These are phyloP conservation scores for Vitis hybrid DNA, from an alignment of 177 flowering plant genomes.

Conservation along the genomic window DNA sequence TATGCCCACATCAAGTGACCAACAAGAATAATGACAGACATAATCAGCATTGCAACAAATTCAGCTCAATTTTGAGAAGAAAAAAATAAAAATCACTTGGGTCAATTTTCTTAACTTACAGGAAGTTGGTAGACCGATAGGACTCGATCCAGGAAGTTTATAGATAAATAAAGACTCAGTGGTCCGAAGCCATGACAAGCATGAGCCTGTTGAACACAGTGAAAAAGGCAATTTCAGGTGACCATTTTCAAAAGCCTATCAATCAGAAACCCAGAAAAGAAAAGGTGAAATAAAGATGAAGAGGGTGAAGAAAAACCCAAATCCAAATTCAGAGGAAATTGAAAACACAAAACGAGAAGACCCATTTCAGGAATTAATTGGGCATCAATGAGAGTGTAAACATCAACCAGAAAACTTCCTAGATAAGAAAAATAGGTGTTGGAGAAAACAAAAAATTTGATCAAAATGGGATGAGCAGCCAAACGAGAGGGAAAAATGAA, in stretches of 20 bases:
- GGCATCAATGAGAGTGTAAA: background rate
- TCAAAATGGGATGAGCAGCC: background rate
- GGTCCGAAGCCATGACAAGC: constrained; percentile 43
- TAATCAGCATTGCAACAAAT: constrained; percentile 2
- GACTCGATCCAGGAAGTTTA: constrained; percentile 60
- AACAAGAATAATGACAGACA: background rate
- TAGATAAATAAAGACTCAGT: constrained; percentile 33
- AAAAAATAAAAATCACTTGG: constrained; percentile 5
- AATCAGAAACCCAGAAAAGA: background rate
- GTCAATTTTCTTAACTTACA: constrained; percentile 32
- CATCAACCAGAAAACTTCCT: background rate
- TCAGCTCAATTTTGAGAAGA: background rate
- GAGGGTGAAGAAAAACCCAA: background rate
- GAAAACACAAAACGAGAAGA: background rate
- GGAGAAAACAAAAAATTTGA: background rate
- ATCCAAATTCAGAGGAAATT: background rate
- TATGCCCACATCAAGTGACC: background rate
- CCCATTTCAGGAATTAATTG: background rate
- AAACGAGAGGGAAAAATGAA: background rate
- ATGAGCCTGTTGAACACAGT: constrained; percentile 43
- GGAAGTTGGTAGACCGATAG: constrained; percentile 43
- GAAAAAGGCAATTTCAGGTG: background rate
- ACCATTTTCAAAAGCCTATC: background rate
- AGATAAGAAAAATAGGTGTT: background rate
- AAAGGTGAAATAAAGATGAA: background rate